Base-by-base conservation (phyloP, 148 eudicot genomes). In the Camellia lanceoleosa region DNA sequence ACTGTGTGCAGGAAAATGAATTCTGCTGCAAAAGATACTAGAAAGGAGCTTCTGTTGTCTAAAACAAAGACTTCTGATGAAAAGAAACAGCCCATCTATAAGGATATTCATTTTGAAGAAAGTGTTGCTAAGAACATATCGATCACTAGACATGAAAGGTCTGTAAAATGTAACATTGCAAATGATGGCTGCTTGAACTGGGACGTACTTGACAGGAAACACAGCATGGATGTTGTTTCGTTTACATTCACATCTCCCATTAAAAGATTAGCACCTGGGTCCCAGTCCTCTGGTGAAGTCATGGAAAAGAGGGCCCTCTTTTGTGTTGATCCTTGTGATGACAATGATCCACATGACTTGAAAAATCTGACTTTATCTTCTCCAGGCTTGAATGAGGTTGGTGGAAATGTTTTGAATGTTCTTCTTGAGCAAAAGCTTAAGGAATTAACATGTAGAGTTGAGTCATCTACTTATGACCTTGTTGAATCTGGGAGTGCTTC, bases 161-260 rank as follows among this genome's bases (percentile, higher is more conserved):
- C 89, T 80, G 82, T 73, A 16, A 89, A 85, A 75, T 85, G 85
- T 67, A 90, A 86, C 82, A 69, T 81, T 77, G 72, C 90, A 14
- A 71, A 73, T 67, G 90, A 86, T 76, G 86, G 79, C 69, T 78
- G 73, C 46, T 70, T 80, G 58, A 86, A 80, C 3, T 84, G 87
- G 88, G 90, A 86, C 71, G 80, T 75, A 82, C 82, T 81, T 76
- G 88, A 85, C 38, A 81, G 81, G 89, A 87, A 85, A 84, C 89
- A 80, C 76, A 54, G 81, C 80, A 87, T 89, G 87, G 98, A 96
- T 88, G 95, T 96, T 62, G 91, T 96, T 74, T 96, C 99, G 4
- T 96, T 96, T 86, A 96, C 97, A 41, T 96, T 96, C 73, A 92
- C 93, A 15, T 96, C 99, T 60, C 99, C 99, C n/a, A 91, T 93